Conservation (phyloP, 1,284 basidiomycete genomes). For the Apiotrichum mycotoxinovorans region DNA sequence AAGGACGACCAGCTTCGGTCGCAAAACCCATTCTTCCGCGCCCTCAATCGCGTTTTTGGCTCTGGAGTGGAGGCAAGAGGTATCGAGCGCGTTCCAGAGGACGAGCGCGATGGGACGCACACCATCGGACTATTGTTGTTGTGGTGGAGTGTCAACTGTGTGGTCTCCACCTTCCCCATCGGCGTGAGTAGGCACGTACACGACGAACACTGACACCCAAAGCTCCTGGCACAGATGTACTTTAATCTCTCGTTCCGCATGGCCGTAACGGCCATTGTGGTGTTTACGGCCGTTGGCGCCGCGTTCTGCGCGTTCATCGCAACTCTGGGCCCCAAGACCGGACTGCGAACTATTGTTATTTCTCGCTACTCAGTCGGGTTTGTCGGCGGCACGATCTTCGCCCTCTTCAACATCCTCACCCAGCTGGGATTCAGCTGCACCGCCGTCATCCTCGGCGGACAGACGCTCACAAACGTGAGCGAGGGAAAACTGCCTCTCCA, state of each 20-base stretch:
- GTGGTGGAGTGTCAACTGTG: conserved; percentile 42
- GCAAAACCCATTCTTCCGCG: conserved; percentile 18
- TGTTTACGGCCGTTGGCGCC: conserved; percentile 47
- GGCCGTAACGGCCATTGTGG: conserved; percentile 44
- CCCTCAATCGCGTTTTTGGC: conserved; percentile 21
- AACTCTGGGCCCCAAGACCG: conserved; percentile 61
- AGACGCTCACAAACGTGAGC: conserved; percentile 50
- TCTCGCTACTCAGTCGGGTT: conserved; percentile 55
- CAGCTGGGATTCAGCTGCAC: conserved; percentile 50
- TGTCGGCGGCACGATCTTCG: conserved; percentile 58
- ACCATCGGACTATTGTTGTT: conserved; percentile 30
- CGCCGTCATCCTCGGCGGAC: conserved; percentile 50
- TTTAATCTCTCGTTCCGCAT: conserved; percentile 57
- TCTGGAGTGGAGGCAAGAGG: conserved; percentile 36
- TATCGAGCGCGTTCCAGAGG: conserved; percentile 35
- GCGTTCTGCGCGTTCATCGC: conserved; percentile 56
- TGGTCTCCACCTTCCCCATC: conserved; percentile 59
- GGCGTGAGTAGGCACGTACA: conserved; percentile 43
- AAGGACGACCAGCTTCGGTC: conserved; percentile 4
- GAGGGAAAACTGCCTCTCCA: conserved; percentile 44
- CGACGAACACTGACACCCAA: too few relatives aligned
- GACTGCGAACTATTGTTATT: conserved; percentile 60
- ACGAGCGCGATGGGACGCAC: conserved; percentile 25
- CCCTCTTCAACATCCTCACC: conserved; percentile 60
- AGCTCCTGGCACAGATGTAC: conserved; percentile 55